Evolutionary conservation across 768 basidiomycete species (phyloP), one percentile per base, ranked within the genome.

Genomic region (Nevesoporus exiguus): DNA sequence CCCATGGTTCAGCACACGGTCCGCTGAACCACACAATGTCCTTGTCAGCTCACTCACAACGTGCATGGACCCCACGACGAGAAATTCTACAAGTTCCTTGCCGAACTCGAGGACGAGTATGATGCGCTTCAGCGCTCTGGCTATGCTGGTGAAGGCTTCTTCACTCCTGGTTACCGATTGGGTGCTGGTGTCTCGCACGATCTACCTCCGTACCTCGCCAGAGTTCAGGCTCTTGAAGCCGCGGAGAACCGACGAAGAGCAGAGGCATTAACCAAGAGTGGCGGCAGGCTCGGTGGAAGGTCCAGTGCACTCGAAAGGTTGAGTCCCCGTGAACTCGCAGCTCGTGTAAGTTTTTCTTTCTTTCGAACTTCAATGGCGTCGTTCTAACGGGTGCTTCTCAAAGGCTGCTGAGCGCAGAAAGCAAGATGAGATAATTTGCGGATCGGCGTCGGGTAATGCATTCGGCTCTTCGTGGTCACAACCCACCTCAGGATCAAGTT

Each of bases 131-230:
- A 85, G 60, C 77, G 83, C 19, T 84, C 83, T 14, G 95, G 94
- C 0, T 98, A 94, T 69, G 76, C 86, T 6, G 93, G 95, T 14
- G 94, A 97, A 70, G 95, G 94, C 3, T 98, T 97, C 79, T 84
- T 84, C 67, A 77, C 86, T 24, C 73, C 77, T n/a, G 95, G 95
- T 1, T 75, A 75, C 13, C 74, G 85, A 24, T 66, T 98, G 0
- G 91, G 93, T n/a, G 62, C 62, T 7, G 80, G 82, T 30, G 71
- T 85, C 19, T 84, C 85, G 2, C 90, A 88, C 61, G 76, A 90
- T 65, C 64, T 88, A 0, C 82, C 90, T 2, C 80, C 78, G 13
- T 79, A 87, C 62, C 55, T 86, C 25, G 90, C 85, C 7, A 79
- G 82, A 15, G 64, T 72, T 41, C 86, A 83, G 54, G 92, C 88